Percentiles rank a stretch among this genome's conserved stretches.
These are phyloP conservation scores for Sequoiadendron giganteum DNA, from an alignment of 75 land plant species.

Conservation along the genomic window DNA sequence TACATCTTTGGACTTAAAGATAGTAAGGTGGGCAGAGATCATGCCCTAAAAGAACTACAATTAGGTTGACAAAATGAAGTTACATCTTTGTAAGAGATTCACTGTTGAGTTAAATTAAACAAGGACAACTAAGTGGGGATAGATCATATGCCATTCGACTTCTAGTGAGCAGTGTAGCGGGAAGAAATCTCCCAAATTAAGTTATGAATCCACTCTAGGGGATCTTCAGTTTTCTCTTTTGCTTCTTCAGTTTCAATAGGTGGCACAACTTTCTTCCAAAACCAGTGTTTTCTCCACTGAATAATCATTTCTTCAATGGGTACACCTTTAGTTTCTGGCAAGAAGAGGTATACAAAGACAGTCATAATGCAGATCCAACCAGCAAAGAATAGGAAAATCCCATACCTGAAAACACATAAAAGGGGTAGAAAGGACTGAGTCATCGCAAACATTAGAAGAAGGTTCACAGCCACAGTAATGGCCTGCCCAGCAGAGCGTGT, in stretches of 20 bases:
- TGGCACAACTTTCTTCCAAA: slow-evolving; percentile 72
- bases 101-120: not conserved
- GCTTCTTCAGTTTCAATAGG: not conserved
- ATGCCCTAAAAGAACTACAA: not conserved
- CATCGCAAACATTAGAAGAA: slow-evolving; percentile 74
- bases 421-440: slow-evolving; percentile 69
- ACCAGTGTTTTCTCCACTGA: slow-evolving; percentile 89
- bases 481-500: slow-evolving; percentile 87
- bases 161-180: not conserved
- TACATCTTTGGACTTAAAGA: not conserved
- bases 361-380: slow-evolving; percentile 81
- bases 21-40: not conserved
- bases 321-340: slow-evolving; percentile 87
- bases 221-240: not conserved
- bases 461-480: slow-evolving; percentile 72
- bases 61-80: not conserved
- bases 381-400: slow-evolving; percentile 84
- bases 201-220: not conserved
- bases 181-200: slow-evolving; percentile 1
- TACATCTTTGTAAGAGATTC: not conserved
- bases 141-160: not conserved
- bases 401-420: slow-evolving; percentile 67
- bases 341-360: slow-evolving; percentile 56
- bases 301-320: slow-evolving; percentile 87
- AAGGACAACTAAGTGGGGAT: not conserved